Base-by-base conservation (phyloP, 257 asterid genomes). In the Solanum paucissectum region DNA sequence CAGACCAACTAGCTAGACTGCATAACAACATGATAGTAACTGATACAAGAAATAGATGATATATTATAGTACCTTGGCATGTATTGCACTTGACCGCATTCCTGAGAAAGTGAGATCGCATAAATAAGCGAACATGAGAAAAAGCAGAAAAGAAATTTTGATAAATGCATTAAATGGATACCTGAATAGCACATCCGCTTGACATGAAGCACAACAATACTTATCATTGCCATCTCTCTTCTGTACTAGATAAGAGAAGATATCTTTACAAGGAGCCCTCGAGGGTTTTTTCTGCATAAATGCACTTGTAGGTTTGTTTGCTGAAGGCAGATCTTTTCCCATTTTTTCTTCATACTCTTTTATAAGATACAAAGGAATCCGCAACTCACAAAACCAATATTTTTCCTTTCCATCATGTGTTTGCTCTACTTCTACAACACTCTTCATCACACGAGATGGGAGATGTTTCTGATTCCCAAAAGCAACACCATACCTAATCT, bases 401-500 rank as follows among this genome's bases (percentile, higher is more conserved):
- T 91, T 93, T 89, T 93, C 96, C 90, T 88, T 91, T 66, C 93
- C 98, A 74, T 91, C 94, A 83, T 86, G 90, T 55, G 66, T 92
- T 91, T 94, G 86, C 92, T 92, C 98, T 40, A 87, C 88, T 91
- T 96, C 97, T 68, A 86, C 29, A 40, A 94, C 64, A 89, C 90
- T 91, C 93, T 95, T 95, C 98, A 92, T 91, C 55, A 96, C 94
- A 64, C 97, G 98, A 13, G 98, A 94, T 27, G 99, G 94, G 77
- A 96, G 95, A 92, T 95, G 98, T 82, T 95, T 96, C 92, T 94
- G 98, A 91, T 89, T 92, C 84, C 94, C 94, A 88, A 96, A 95
- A 64, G 92, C 94, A 90, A 95, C 92, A 74, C 94, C 89, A 88
- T 96, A 96, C 89, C 96, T 92, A 34, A 87, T 88, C 90, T 93